Conservation (phyloP, 164 flowering plant genomes). For the Pachysandra terminalis region DNA sequence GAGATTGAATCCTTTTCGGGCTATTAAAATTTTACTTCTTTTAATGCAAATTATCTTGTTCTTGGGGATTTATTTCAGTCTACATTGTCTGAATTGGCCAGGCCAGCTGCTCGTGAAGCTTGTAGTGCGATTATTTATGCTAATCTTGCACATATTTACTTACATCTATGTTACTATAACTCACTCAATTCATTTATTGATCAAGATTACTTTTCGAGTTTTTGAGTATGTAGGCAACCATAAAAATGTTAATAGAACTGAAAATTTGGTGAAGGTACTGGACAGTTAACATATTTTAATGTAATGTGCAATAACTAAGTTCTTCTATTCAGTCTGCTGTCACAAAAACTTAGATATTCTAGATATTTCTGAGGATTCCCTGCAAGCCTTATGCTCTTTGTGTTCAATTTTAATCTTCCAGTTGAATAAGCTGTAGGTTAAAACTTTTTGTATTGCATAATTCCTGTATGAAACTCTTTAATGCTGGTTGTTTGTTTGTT, state of each 20-base stretch:
- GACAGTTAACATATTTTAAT: too few relatives aligned
- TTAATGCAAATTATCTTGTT: neutral
- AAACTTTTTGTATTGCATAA: neutral
- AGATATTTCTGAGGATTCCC: neutral
- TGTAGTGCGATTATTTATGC: neutral
- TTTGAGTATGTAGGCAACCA: neutral
- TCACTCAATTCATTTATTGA: neutral
- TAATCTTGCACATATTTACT: neutral
- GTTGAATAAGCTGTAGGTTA: neutral
- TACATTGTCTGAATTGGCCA: neutral
- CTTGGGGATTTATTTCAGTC: neutral
- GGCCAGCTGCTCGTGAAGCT: neutral
- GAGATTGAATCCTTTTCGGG: neutral
- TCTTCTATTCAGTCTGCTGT: too few relatives aligned
- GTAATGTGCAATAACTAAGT: too few relatives aligned
- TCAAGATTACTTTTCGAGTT: neutral
- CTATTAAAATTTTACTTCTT: too few relatives aligned
- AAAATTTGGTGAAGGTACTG: too few relatives aligned
- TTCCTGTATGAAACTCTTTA: neutral
- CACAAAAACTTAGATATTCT: too few relatives aligned
- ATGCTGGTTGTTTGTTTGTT: neutral
- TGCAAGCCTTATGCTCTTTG: neutral
- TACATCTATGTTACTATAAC: neutral
- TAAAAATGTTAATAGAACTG: too few relatives aligned
- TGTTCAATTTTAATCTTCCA: neutral